A percentile compares a stretch with the other conserved stretches of the same genome.
phyloP scores from a whole-genome alignment of 805 yeast genomes.

The Wickerhamiella spandovensis region DNA sequence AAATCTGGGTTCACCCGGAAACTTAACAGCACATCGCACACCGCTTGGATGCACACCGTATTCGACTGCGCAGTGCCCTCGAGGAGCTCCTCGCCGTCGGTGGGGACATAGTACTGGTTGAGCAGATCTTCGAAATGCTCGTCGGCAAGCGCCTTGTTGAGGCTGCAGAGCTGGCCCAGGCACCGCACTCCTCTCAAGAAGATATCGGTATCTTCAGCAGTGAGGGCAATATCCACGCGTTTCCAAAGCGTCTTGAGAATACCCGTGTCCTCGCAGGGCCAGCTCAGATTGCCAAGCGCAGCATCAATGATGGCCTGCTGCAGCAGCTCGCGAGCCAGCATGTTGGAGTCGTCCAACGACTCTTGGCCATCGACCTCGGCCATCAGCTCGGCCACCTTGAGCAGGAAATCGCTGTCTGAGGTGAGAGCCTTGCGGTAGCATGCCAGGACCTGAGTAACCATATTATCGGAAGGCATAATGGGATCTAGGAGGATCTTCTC shows the following conservation, averaged over 20 bases:
- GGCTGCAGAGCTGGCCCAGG: constrained; percentile 63
- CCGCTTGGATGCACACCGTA: constrained; percentile 4
- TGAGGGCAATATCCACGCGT: constrained; percentile 1
- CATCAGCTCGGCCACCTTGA: constrained; percentile 73
- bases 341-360: not conserved
- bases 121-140: constrained; percentile 2
- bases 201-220: constrained; percentile 10
- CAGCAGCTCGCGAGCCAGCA: not conserved
- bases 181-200: constrained; percentile 44
- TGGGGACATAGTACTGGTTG: constrained; percentile 37
- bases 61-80: constrained; percentile 4
- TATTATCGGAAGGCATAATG: constrained; percentile 41
- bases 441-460: constrained; percentile 34
- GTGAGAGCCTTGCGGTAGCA: constrained; percentile 60
- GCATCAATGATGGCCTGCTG: constrained; percentile 11
- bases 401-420: constrained; percentile 71
- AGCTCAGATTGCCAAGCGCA: not conserved
- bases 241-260: not conserved
- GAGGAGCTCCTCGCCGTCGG: constrained; percentile 35
- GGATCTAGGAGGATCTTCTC: constrained; percentile 36
- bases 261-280: not conserved
- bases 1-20: not conserved
- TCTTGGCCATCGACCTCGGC: constrained; percentile 54
- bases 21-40: constrained; percentile 23
- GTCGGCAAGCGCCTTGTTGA: constrained; percentile 7